Evolutionary conservation across 2,329 filamentous ascomycete species (phyloP).

Genomic region (Talaromyces sp.): DNA sequence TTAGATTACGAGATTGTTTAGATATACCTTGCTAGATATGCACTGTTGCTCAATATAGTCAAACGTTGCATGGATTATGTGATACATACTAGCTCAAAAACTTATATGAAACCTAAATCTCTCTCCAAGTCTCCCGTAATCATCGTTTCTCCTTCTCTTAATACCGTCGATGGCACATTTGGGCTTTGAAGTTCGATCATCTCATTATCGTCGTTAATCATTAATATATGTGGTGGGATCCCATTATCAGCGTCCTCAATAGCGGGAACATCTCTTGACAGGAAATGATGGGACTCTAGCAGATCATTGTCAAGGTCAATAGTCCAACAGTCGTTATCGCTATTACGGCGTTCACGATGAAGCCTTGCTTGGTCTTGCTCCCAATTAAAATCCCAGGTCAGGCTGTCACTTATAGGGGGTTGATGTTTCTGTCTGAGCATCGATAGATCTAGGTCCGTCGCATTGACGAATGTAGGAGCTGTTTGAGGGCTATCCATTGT

Average conservation of each 20-base stretch:
- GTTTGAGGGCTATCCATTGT: not conserved
- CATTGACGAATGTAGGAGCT: not conserved
- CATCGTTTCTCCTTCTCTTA: slow-evolving; percentile 10
- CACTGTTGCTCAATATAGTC: not conserved
- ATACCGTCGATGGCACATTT: not conserved
- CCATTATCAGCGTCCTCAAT: not conserved
- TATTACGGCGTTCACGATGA: not conserved
- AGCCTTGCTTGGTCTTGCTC: not conserved
- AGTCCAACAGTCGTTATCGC: not conserved
- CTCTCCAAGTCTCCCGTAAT: slow-evolving; percentile 41
- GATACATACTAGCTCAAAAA: not conserved
- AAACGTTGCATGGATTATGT: not conserved
- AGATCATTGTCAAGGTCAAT: slow-evolving; percentile 4
- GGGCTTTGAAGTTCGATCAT: not conserved
- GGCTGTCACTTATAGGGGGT: not conserved
- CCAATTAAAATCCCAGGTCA: not conserved
- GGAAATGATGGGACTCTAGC: not conserved
- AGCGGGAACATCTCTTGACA: not conserved
- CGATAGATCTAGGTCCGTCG: not conserved
- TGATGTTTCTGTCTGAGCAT: not conserved
- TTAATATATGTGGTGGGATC: slow-evolving; percentile 21
- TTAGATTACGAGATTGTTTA: not conserved
- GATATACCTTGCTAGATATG: slow-evolving; percentile 2
- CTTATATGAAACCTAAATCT: slow-evolving; percentile 34
- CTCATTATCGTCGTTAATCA: slow-evolving; percentile 20